Evolutionary conservation across 768 basidiomycete genomes (phyloP), one percentile per base, ranked within the genome.

Genomic region (Trametes gibbosa): DNA sequence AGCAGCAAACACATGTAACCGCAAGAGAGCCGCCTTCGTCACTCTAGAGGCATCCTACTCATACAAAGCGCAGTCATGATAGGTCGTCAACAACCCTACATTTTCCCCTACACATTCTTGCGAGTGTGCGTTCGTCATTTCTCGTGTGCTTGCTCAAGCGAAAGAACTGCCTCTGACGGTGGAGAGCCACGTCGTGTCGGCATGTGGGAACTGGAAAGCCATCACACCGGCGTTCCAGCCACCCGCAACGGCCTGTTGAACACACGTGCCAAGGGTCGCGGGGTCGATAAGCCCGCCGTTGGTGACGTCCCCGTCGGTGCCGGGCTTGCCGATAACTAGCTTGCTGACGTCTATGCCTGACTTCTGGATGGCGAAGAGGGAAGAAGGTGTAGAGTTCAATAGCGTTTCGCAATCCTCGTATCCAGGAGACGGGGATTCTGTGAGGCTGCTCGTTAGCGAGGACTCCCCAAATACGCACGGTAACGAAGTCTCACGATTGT

Each of bases 271-370:
- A 21, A 92, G 75, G 16, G 79, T 80, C 2, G 77, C 70, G 1
- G 85, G 76, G 29, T 73, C 74, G 63, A 92, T 85, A 71, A 80
- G 89, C 6, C 86, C 79, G 35, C 76, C 81, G 46, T 53, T 74
- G 1, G 82, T 79, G 1, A 79, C 75, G 21, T 77, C 77, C 2
- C 62, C 64, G 1, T 67, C 32, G 23, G 71, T 77, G 1, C 72
- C 76, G 5, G 82, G 83, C 66, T 84, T 84, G 0, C 83, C 82
- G 61, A 84, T 81, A 59, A 84, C 79, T 55, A 84, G 74, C 65
- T 83, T 83, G 70, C 75, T 58, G 13, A 78, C 68, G 1, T 75
- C 55, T 8, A 83, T 73, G 9, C 80, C 80, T 47, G 67, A 73
- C 8, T 73, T 74, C 13, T 76, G 66, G 64, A 83, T 81, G 66